Percentiles rank a stretch among this genome's conserved stretches.
Evolutionary conservation across 129 eudicot species (phyloP).

Genomic region (Helichrysum umbraculigerum): DNA sequence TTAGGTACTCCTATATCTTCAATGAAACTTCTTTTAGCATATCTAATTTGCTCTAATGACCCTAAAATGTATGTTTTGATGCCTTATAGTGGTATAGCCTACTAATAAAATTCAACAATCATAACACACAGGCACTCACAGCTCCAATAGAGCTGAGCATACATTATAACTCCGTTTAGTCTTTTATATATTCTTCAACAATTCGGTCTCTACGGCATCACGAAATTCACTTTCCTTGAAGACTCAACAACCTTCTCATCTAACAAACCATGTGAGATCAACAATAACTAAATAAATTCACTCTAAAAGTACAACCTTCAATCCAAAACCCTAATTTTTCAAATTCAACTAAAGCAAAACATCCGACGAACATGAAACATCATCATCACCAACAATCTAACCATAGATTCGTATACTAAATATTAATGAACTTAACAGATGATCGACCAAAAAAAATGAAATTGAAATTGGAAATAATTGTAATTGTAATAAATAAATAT

Average conservation of each 20-base stretch:
- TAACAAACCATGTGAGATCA: slow-evolving; percentile 3
- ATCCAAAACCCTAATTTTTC: slow-evolving; percentile 6
- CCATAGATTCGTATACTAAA: background rate
- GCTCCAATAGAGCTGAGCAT: background rate
- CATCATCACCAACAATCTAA: background rate
- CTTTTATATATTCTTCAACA: too few species aligned
- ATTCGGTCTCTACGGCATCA: background rate
- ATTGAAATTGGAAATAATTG: background rate
- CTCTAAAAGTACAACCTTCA: background rate
- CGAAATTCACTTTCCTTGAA: background rate
- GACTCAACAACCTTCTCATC: background rate
- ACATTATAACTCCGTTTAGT: background rate
- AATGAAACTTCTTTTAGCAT: background rate
- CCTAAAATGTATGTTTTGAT: background rate
- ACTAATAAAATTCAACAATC: background rate
- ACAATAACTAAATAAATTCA: background rate
- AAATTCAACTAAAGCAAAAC: slow-evolving; percentile 3
- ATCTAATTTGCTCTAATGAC: background rate
- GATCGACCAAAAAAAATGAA: background rate
- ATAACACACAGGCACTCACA: background rate
- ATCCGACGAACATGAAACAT: background rate
- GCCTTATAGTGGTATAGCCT: background rate
- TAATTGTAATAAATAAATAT: background rate
- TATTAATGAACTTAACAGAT: background rate
- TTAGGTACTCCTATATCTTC: background rate